Percentiles rank a stretch among this genome's conserved stretches.
phyloP scores from a whole-genome alignment of 306 rosid genomes.

The Alnus glutinosa region DNA sequence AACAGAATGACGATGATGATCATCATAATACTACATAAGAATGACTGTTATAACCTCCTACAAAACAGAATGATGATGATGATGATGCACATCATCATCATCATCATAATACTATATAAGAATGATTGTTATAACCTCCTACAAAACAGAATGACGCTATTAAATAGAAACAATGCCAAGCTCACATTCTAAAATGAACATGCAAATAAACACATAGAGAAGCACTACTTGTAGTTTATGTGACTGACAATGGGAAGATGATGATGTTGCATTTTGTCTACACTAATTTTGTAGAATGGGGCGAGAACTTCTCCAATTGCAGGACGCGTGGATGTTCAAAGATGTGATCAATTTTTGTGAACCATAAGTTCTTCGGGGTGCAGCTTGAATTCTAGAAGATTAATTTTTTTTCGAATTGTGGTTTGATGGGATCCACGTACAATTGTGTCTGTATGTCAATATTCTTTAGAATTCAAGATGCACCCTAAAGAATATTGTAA shows the following conservation, averaged over 20 bases:
- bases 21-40: too few relatives aligned
- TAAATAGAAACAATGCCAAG: slow-evolving; percentile 13
- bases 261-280: slow-evolving; percentile 55
- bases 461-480: slow-evolving; percentile 70
- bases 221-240: slow-evolving; percentile 82
- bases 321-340: slow-evolving; percentile 84
- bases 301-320: slow-evolving; percentile 47
- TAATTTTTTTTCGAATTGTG: slow-evolving; percentile 19
- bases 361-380: slow-evolving; percentile 87
- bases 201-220: slow-evolving; percentile 22
- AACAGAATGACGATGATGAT: too few relatives aligned
- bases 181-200: slow-evolving; percentile 15
- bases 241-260: slow-evolving; percentile 76
- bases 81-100: background rate
- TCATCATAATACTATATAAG: slow-evolving; percentile 11
- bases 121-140: slow-evolving; percentile 4
- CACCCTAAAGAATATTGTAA: slow-evolving; percentile 57
- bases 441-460: slow-evolving; percentile 15
- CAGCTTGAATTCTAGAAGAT: slow-evolving; percentile 69
- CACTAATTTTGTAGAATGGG: slow-evolving; percentile 59
- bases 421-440: slow-evolving; percentile 3
- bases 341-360: slow-evolving; percentile 85
- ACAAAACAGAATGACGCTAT: background rate
- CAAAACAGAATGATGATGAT: too few relatives aligned
- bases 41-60: too few relatives aligned